Evolutionary conservation across 176 grass and related monocot genomes (phyloP), one percentile per base, ranked within the genome.

Genomic region (Zoysia japonica): DNA sequence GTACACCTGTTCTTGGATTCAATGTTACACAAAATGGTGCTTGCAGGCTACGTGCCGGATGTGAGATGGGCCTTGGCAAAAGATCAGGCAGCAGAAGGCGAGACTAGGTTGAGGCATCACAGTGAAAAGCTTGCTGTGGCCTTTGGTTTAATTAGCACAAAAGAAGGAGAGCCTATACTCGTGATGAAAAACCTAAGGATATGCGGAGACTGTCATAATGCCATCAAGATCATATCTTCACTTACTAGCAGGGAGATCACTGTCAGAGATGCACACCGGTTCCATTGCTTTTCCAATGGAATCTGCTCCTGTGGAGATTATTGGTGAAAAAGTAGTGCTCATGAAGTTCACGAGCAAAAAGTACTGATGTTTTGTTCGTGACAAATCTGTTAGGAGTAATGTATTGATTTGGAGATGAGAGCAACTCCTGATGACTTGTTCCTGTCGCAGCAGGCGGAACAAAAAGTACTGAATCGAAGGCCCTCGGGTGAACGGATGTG

Each of bases 51-150:
- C 75, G 76, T 84, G 9, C 80, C 69, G 49, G 80, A 88, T 68
- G 9, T 78, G 68, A 73, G 60, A 61, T 70, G 72, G 85, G 79
- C 79, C 9, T 68, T 71, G 14, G 69, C 43, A 63, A 83, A 75
- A 61, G 75, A 79, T 70, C 55, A 74, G 5, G 54, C 46, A 53
- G 15, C 52, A 38, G 67, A 82, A 83, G 75, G 86, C 9, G 69
- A 88, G 51, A 80, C 38, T 19, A 80, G 80, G 76, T 13, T 53
- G 3, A 69, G 80, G 46, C 70, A 80, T 46, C 86, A 88, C 19
- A 88, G 86, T 53, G 80, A 88, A 80, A 88, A 88, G 53, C 86
- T 84, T 65, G 86, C 75, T 19, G 86, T 88, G 16, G 69, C 86
- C 59, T 88, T 88, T 69, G 86, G 80, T 65, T 79, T 88, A 70